A percentile compares a stretch with the other conserved stretches of the same genome.
Evolutionary conservation across 2,329 filamentous ascomycete species (phyloP).

Genomic region (Pseudogymnoascus sp.): DNA sequence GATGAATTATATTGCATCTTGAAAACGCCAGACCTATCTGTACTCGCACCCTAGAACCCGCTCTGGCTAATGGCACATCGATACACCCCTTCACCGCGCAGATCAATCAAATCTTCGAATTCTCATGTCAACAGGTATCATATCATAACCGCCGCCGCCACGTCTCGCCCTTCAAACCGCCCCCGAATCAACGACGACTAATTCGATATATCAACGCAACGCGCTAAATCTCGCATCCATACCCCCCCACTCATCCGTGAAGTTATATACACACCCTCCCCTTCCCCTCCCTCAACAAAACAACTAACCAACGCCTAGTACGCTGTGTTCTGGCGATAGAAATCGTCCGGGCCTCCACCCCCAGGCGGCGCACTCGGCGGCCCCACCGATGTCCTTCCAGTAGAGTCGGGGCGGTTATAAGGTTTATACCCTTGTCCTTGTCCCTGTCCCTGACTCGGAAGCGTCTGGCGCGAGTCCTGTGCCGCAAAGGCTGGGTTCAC

Average conservation of each 20-base stretch:
- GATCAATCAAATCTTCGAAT: background rate
- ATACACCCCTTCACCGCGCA: background rate
- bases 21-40: background rate
- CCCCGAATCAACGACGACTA: background rate
- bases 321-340: conserved; percentile 42
- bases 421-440: conserved; percentile 49
- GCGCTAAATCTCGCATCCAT: background rate
- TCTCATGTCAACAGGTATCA: background rate
- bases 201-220: background rate
- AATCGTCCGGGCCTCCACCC: conserved; percentile 36
- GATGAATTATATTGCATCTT: background rate
- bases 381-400: conserved; percentile 21
- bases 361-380: conserved; percentile 40
- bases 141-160: background rate
- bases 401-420: conserved; percentile 32
- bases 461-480: conserved; percentile 43
- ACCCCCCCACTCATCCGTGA: background rate
- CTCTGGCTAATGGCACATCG: background rate
- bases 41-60: background rate
- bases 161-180: background rate
- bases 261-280: background rate
- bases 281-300: background rate
- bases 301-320: conserved; percentile 19
- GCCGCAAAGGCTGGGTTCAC: conserved; percentile 20
- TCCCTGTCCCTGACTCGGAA: conserved; percentile 43